Percentiles rank a stretch among this genome's conserved stretches.
Evolutionary conservation across 2,329 filamentous ascomycete species (phyloP).

Genomic region (Alternaria hordeiaustralica): DNA sequence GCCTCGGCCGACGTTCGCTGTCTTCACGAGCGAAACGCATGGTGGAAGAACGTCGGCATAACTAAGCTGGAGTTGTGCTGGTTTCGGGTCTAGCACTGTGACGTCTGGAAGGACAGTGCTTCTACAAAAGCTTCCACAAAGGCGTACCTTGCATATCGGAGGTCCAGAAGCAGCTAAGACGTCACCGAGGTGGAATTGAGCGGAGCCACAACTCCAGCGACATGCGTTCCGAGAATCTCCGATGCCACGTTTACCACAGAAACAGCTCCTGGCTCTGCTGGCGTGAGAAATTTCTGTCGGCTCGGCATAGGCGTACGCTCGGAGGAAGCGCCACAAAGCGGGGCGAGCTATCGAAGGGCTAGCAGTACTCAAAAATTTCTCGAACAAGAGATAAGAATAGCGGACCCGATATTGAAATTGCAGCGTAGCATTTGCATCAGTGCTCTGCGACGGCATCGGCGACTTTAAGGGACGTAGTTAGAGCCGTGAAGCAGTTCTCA

Average conservation of each 20-base stretch:
- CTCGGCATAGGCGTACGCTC: conserved; percentile 32
- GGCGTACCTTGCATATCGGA: conserved; percentile 31
- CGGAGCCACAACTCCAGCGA: conserved; percentile 19
- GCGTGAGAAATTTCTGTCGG: conserved; percentile 31
- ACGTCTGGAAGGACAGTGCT: conserved; percentile 14
- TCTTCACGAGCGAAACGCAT: conserved; percentile 1
- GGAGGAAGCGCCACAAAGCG: conserved; percentile 32
- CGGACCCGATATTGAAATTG: conserved; percentile 19
- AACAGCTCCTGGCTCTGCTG: conserved; percentile 17
- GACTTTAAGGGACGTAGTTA: background rate
- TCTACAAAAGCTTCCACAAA: conserved; percentile 15
- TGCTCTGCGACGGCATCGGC: background rate
- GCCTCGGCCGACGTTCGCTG: conserved; percentile 1
- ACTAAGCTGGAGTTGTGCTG: background rate
- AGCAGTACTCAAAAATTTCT: conserved; percentile 29
- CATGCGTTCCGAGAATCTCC: conserved; percentile 30
- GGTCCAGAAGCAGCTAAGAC: conserved; percentile 24
- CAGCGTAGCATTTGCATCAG: conserved; percentile 8
- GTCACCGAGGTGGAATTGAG: conserved; percentile 27
- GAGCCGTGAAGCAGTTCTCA: background rate
- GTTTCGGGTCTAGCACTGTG: conserved; percentile 8
- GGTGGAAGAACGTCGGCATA: conserved; percentile 15
- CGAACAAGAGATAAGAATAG: conserved; percentile 38
- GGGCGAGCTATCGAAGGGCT: conserved; percentile 35
- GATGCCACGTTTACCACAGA: conserved; percentile 27